Evolutionary conservation across 352 stramenopile species (phyloP), one percentile per base, ranked within the genome.

Genomic region (Phytophthora pseudosyringae): DNA sequence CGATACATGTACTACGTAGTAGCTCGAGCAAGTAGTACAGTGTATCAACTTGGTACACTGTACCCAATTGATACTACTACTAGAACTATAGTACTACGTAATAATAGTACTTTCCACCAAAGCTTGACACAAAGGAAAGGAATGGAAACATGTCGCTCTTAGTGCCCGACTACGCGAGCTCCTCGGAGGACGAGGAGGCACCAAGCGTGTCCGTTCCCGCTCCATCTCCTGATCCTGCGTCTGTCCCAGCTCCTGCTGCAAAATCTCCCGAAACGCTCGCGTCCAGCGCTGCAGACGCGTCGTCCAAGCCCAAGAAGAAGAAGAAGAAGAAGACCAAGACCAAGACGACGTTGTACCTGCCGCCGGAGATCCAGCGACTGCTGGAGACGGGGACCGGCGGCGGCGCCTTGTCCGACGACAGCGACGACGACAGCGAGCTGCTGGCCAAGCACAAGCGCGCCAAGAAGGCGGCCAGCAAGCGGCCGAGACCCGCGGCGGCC

Each of bases 131-230:
- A 21, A 21, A 21, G 21, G 21, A 21, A 21, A 21, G 21, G 21
- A 21, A 21, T 21, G 21, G 21, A 21, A 21, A 21, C 21, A 88
- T 86, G 80, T 81, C 77, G 58, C 65, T 86, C 25, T 47, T 87
- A 16, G 64, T 86, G n/a, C 62, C 62, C 41, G 80, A 88, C 66
- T 88, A 88, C 70, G 73, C 72, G 40, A 87, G 75, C 55, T 86
- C 80, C 0, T 89, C 80, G 1, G 75, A 84, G 40, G 77, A 86
- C 39, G 80, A 88, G 15, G 53, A 25, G 1, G 35, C 51, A 4
- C 32, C 51, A 16, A 43, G 16, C 40, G 16, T 59, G 31, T 29
- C 62, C 38, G 12, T 16, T 0, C 15, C 38, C 7, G 41, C 52
- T 8, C 10, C 46, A 36, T 3, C 31, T 16, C n/a, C 47, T n/a